Base-by-base conservation (phyloP, 2,329 filamentous ascomycete genomes). In the Penicillium frequentans region DNA sequence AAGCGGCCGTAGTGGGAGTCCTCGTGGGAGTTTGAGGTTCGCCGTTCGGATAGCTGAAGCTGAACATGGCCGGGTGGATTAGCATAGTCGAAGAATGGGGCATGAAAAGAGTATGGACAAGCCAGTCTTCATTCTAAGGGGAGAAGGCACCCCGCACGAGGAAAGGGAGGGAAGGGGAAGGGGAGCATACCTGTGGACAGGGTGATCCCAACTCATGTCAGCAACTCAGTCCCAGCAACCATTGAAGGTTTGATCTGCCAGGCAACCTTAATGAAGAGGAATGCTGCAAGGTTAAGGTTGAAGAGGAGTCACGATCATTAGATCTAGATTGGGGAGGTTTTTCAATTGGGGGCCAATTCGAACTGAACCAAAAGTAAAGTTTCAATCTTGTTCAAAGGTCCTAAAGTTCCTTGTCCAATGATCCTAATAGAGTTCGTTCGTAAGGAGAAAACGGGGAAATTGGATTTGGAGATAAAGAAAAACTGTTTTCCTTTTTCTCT, bases 171-270 rank as follows among this genome's bases (percentile, higher is more conserved):
- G 55, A 59, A 55, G 46, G 23, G 33, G 48, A 42, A 42, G 48
- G 48, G 47, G 52, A 42, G 50, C 74, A 72, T 73, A 77, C 75
- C 75, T 77, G 70, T 77, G 74, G 67, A 76, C 71, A 66, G 75
- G 75, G 58, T 74, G 71, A 74, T 77, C 75, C 74, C 74, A 77
- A 76, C 71, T 77, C 75, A 77, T 77, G 73, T 73, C 75, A 75
- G 73, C 74, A 70, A 69, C 64, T 62, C 62, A 65, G 68, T 63
- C 68, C 68, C 65, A 68, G 70, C 72, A 71, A 74, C 70, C 73
- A 76, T 75, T 66, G 64, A 75, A 68, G 54, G 56, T 66, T 42
- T 58, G 57, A 72, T 65, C 66, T 67, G 68, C 67, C 71, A 69
- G 68, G 68, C 68, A 74, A 73, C 67, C 66, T 67, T 62, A 60